Base-by-base conservation (phyloP, 2,329 filamentous ascomycete species). In the Diaporthe eres region DNA sequence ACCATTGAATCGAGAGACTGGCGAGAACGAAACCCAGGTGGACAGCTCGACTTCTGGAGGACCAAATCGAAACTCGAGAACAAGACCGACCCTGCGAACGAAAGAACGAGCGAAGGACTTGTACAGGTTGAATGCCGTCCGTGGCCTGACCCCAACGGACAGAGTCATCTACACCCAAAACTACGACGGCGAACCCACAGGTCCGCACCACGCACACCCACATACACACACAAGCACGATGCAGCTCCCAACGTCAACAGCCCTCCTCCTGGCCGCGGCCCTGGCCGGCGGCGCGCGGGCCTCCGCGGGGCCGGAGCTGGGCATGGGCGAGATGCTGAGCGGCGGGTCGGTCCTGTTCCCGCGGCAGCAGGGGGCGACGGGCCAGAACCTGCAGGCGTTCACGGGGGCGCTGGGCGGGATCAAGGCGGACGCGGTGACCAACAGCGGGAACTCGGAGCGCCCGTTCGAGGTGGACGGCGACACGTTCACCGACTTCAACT, bases 401-500 rank as follows among this genome's bases (percentile, higher is more conserved):
- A 78, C 75, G 3, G 84, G 83, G n/a, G 79, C 81, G 3, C 71
- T 89, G 63, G 87, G 86, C 34, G 86, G 84, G 10, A 79, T 82
- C 22, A 70, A 75, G 0, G 84, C 86, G 3, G 77, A 83, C 13
- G 78, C 84, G 83, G 86, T 88, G 74, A 82, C 83, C 15, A 82
- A 85, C 72, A 86, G 85, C 1, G 80, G 79, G n/a, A 81, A 88
- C 77, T 76, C 81, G 5, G 77, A 83, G 25, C 80, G 85, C 55
- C 87, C 85, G 2, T 89, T 86, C 76, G 82, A 83, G 70, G 86
- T 88, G 4, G 81, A 84, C 53, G 86, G 85, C 22, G 82, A 86
- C 74, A 87, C 85, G 1, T 88, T 88, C 86, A 79, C 81, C 74
- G 84, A 87, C 79, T 89, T 86, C 78, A 44, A 79, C 34, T 82